A percentile compares a stretch with the other conserved stretches of the same genome.
These are phyloP conservation scores for Guadua angustifolia DNA, from an alignment of 176 grass and related monocot genomes.

Conservation along the genomic window DNA sequence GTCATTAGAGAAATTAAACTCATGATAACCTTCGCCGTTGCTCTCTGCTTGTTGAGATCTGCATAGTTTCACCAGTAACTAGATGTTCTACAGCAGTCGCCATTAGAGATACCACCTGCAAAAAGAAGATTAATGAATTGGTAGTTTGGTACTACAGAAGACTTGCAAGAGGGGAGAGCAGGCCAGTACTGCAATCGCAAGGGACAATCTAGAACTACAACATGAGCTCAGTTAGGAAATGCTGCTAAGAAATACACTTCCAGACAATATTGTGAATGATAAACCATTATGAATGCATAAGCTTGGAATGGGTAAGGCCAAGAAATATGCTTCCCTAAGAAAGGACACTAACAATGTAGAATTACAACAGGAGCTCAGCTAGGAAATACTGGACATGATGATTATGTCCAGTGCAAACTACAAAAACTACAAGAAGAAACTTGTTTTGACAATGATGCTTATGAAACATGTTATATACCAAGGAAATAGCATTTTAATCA, in stretches of 20 bases:
- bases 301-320: not conserved
- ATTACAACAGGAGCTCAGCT: too few relatives aligned
- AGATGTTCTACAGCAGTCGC: conserved; percentile 89
- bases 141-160: conserved; percentile 1
- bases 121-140: conserved; percentile 29
- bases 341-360: too few relatives aligned
- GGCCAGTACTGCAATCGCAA: not conserved
- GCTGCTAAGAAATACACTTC: not conserved
- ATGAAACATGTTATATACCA: not conserved
- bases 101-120: conserved; percentile 88
- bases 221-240: conserved; percentile 9
- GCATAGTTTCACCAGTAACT: conserved; percentile 99
- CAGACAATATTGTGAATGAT: not conserved
- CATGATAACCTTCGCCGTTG: conserved; percentile 68
- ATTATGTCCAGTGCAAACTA: not conserved
- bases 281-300: conserved; percentile 4
- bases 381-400: too few relatives aligned
- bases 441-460: not conserved
- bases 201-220: conserved; percentile 28
- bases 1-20: not conserved
- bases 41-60: conserved; percentile 81
- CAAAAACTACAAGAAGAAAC: not conserved
- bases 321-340: not conserved
- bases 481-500: conserved; percentile 15
- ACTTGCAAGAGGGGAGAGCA: conserved; percentile 28